A percentile compares a stretch with the other conserved stretches of the same genome.
phyloP scores from a whole-genome alignment of 202 grass and related monocot species.

The Carex arenaria region DNA sequence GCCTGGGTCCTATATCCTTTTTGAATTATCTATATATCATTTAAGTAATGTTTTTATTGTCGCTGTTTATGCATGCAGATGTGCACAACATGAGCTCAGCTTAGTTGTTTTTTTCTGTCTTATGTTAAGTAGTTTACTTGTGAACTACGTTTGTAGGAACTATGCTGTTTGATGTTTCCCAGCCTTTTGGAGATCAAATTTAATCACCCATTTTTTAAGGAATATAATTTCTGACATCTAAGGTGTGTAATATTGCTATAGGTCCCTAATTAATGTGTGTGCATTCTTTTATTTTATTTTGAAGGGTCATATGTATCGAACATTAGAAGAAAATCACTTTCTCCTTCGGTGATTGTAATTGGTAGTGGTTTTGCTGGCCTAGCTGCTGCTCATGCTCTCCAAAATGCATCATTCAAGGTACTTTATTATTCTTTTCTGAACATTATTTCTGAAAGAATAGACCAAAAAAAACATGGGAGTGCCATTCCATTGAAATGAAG shows the following conservation, averaged over 20 bases:
- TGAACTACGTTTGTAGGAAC: neutral
- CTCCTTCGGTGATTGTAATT: conserved; percentile 87
- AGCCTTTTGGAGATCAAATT: neutral
- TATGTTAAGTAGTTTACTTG: conserved; percentile 2
- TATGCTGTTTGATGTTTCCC: neutral
- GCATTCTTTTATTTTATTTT: conserved; percentile 15
- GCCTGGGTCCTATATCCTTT: neutral
- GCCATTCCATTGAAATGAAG: neutral
- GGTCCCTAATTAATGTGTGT: neutral
- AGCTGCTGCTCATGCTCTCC: conserved; percentile 84
- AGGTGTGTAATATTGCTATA: neutral
- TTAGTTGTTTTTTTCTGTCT: conserved; percentile 1
- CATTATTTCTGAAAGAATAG: neutral
- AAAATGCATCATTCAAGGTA: conserved; percentile 85
- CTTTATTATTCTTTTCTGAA: conserved; percentile 9
- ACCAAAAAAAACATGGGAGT: neutral
- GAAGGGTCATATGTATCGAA: conserved; percentile 49
- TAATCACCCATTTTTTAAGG: neutral
- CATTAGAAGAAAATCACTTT: conserved; percentile 50
- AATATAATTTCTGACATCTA: neutral
- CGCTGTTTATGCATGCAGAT: neutral
- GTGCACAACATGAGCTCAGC: conserved; percentile 4
- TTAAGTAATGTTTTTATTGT: neutral
- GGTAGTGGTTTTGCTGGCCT: conserved; percentile 96
- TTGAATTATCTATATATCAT: neutral